Conservation (phyloP, 164 flowering plant genomes). For the Brasenia schreberi region DNA sequence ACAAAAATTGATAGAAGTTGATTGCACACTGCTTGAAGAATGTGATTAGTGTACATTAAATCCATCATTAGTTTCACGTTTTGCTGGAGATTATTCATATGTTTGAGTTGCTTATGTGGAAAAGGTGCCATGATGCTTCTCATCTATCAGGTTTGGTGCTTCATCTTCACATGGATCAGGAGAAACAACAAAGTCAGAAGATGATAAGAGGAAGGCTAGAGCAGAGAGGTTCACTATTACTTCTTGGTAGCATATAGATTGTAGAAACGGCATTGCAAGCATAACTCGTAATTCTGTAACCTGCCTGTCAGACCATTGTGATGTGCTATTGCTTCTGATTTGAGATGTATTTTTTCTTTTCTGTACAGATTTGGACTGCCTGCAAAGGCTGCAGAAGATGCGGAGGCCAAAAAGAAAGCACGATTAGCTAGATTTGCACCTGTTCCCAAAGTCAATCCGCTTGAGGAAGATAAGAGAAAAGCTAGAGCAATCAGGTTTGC, state of each 20-base stretch:
- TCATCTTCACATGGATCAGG: conserved; percentile 27
- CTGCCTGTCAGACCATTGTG: conserved; percentile 5
- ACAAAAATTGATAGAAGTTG: not conserved
- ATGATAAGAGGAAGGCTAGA: conserved; percentile 81
- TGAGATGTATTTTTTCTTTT: not conserved
- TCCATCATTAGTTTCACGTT: not conserved
- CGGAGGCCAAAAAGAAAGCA: conserved; percentile 87
- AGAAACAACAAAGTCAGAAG: conserved; percentile 41
- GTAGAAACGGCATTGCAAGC: not conserved
- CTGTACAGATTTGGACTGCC: conserved; percentile 60
- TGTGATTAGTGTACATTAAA: not conserved
- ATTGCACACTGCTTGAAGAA: not conserved
- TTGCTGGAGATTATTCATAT: not conserved
- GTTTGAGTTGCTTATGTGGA: not conserved
- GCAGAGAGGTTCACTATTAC: conserved; percentile 67
- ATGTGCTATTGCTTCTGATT: not conserved
- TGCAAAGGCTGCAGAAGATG: conserved; percentile 28
- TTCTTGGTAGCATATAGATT: not conserved
- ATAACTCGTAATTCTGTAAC: not conserved
- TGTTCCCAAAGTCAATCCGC: conserved; percentile 28
- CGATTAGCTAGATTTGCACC: conserved; percentile 63
- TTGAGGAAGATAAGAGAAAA: conserved; percentile 83
- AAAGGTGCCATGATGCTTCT: not conserved
- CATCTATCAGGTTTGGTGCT: conserved; percentile 53
- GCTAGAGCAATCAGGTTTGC: conserved; percentile 73